Evolutionary conservation across 352 stramenopile species (phyloP), one percentile per base, ranked within the genome.

Genomic region (Phytophthora pistaciae): DNA sequence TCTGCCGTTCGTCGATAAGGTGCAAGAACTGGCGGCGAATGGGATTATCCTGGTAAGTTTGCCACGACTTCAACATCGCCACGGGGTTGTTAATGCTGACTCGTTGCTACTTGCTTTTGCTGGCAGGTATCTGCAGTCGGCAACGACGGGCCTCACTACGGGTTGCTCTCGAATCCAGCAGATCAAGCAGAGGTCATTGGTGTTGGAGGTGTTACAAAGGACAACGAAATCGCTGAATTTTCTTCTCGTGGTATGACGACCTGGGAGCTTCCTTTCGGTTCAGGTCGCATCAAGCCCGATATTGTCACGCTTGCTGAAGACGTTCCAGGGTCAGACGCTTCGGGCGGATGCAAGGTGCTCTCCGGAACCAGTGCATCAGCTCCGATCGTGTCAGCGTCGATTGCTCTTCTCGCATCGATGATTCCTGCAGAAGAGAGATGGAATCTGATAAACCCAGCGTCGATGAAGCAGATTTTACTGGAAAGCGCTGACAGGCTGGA

Each of bases 1-100:
- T 57, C 56, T 84, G 16, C 91, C 91, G 33, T 97, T 97, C 64
- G 80, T 95, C n/a, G 89, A 97, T 25, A 97, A 97, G 77, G 84
- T 97, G 50, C 75, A 90, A 52, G 90, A 97, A 60, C 71, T 95
- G 49, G 77, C 78, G 1, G 89, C 89, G 6, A 90, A 96, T 66
- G 85, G 87, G 0, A 75, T 97, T 33, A 91, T 95, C 52, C 66
- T 97, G 44, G 87, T 91, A 71, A 38, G 80, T 49, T 25, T 13
- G 1, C 8, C 40, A 3, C 40, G 1, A 10, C 18, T 21, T 18
- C 18, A 10, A 5, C 4, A 49, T 21, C 36, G 36, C 54, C 53
- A 9, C 23, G 20, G 20, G 21, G 40, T 18, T 20, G 13, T n/a
- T 25, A 49, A 9, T 57, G 9, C 13, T 79, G 18, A 60, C 21